Conservation (phyloP, 331 rosid species). For the Quercus lobata region DNA sequence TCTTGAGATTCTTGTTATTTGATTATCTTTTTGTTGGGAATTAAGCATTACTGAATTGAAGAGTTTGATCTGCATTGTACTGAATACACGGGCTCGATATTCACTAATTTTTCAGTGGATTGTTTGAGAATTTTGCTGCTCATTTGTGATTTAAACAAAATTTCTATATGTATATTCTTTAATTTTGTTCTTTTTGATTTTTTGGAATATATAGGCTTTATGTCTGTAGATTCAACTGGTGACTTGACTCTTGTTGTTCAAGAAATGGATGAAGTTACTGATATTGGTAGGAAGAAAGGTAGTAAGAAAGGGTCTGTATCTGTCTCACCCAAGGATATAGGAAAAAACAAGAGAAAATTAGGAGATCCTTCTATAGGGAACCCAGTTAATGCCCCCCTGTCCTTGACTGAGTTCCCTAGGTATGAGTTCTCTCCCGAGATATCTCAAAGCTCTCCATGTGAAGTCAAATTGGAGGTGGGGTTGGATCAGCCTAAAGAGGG, state of each 20-base stretch:
- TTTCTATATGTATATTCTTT: neutral
- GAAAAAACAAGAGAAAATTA: slow-evolving; percentile 36
- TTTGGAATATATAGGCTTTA: slow-evolving; percentile 9
- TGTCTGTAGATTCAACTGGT: slow-evolving; percentile 18
- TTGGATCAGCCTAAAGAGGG: slow-evolving; percentile 15
- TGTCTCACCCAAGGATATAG: slow-evolving; percentile 3
- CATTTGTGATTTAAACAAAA: neutral
- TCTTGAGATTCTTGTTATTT: slow-evolving; percentile 1
- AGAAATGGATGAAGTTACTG: slow-evolving; percentile 27
- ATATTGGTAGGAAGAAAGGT: slow-evolving; percentile 6
- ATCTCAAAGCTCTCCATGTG: slow-evolving; percentile 7
- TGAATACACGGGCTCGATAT: neutral
- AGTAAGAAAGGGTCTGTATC: neutral
- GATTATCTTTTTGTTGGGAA: neutral
- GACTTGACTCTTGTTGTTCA: slow-evolving; percentile 19
- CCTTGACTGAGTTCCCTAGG: slow-evolving; percentile 23
- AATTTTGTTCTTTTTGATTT: neutral
- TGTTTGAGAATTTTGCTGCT: neutral
- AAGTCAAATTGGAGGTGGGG: neutral
- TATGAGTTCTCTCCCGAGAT: slow-evolving; percentile 1
- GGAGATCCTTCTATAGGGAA: slow-evolving; percentile 17
- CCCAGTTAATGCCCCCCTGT: neutral
- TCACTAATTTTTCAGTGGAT: neutral
- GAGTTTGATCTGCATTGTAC: slow-evolving; percentile 4
- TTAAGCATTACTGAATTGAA: neutral